These are phyloP conservation scores for Rickenella mellea DNA, from an alignment of 768 basidiomycete genomes.

Conservation along the genomic window DNA sequence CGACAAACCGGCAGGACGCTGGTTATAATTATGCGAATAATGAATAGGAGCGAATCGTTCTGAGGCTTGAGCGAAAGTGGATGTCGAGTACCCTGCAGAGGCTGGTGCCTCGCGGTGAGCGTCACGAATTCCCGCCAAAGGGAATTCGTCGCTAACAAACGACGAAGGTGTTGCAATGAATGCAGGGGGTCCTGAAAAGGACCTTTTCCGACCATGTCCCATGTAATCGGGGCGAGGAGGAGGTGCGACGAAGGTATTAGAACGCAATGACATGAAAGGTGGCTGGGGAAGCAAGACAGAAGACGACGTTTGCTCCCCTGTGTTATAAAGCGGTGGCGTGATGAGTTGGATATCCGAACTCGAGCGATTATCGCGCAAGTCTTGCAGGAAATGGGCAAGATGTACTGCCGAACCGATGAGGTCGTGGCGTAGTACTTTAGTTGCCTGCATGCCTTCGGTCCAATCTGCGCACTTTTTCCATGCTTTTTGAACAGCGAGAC, in stretches of 20 bases:
- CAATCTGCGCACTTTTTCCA: conserved; percentile 69
- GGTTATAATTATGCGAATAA: background rate
- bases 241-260: conserved; percentile 17
- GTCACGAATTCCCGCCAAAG: background rate
- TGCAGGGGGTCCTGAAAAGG: conserved; percentile 18
- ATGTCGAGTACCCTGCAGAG: background rate
- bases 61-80: background rate
- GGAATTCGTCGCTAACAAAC: background rate
- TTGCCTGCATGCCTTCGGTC: conserved; percentile 68
- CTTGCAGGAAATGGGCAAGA: conserved; percentile 44
- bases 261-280: conserved; percentile 23
- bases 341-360: conserved; percentile 26
- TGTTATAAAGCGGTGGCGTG: conserved; percentile 24
- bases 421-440: conserved; percentile 51
- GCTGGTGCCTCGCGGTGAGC: background rate
- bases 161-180: background rate
- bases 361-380: conserved; percentile 24
- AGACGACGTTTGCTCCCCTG: conserved; percentile 17
- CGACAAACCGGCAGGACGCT: background rate
- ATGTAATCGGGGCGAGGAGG: conserved; percentile 12
- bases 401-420: conserved; percentile 56
- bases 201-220: conserved; percentile 17
- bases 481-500: conserved; percentile 18
- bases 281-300: conserved; percentile 31
- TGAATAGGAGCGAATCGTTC: no score